Base-by-base conservation (phyloP, 1,284 basidiomycete species). In the Ganoderma sinense region DNA sequence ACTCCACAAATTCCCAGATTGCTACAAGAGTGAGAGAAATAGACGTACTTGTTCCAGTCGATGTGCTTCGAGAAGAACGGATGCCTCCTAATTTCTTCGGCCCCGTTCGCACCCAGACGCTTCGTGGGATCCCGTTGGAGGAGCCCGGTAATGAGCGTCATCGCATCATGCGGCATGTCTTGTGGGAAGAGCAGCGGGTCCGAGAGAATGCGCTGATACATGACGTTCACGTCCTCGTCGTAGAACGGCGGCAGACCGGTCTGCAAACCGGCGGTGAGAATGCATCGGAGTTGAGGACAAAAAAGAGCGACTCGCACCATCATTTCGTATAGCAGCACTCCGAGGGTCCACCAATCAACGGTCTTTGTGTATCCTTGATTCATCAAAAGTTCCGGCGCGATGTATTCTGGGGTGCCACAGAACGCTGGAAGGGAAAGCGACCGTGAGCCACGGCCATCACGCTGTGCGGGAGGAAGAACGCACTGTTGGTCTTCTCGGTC, bases 261-360 rank as follows among this genome's bases (percentile, higher is more conserved):
- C 90, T 96, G 77, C 64, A 51, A 45, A 65, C 18, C 31, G 39
- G 43, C 45, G n/a, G 58, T 59, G 33, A 71, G 62, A 62, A 41
- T 14, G 29, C 39, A 29, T 26, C 23, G 14, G 39, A 61, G 39
- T 26, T n/a, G 14, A 14, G 4, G 23, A 8, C 4, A 41, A 36
- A 61, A 36, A 60, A 10, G 36, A 41, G 14, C 23, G n/a, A 65
- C 23, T 77, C 83, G 41, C 67, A 92, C 94, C 87, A 99, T 95
- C 98, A 99, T 99, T 82, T 99, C 97, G 80, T 98, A 99, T 36
- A 99, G 87, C 41, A 99, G 85, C 3, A 99, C 97, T 69, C 97
- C 98, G 0, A 99, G 88, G 1, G 97, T 99, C 97, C 97, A 99
- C 97, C 97, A 99, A 80, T 99, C 97, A 29, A 99, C 97, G 0